A percentile compares a stretch with the other conserved stretches of the same genome.
Conservation (phyloP, 1,284 basidiomycete species). For the Abortiporus biennis region DNA sequence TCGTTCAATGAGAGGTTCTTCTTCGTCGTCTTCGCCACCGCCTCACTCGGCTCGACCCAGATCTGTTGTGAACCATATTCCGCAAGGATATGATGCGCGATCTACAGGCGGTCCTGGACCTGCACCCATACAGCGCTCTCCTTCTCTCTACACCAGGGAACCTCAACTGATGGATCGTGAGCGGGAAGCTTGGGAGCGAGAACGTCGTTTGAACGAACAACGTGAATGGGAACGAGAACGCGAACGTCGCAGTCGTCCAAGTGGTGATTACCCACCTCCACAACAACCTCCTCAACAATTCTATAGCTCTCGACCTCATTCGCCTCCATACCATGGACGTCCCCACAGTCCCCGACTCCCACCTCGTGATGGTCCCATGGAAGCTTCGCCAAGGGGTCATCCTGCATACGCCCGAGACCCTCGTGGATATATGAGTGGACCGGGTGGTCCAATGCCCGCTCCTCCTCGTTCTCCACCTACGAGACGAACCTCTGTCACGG, state of each 20-base stretch:
- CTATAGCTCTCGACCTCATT: slow-evolving; percentile 21
- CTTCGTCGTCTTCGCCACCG: slow-evolving; percentile 49
- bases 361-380: slow-evolving; percentile 31
- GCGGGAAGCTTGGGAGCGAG: slow-evolving; percentile 9
- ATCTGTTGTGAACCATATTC: slow-evolving; percentile 30
- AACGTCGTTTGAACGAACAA: slow-evolving; percentile 16
- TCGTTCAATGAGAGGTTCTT: slow-evolving; percentile 40
- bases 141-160: slow-evolving; percentile 47
- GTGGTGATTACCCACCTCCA: slow-evolving; percentile 39
- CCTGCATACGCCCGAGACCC: slow-evolving; percentile 17
- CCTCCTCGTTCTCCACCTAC: slow-evolving; percentile 16
- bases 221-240: slow-evolving; percentile 42
- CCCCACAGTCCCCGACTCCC: slow-evolving; percentile 16
- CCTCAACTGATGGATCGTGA: slow-evolving; percentile 36
- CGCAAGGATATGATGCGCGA: slow-evolving; percentile 34
- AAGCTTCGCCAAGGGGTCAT: slow-evolving; percentile 52
- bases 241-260: slow-evolving; percentile 36
- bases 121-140: slow-evolving; percentile 40
- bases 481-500: slow-evolving; percentile 16
- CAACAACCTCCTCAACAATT: slow-evolving; percentile 17
- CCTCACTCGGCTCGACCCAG: slow-evolving; percentile 35
- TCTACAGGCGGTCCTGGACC: slow-evolving; percentile 51
- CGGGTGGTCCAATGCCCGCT: slow-evolving; percentile 13
- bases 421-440: slow-evolving; percentile 9
- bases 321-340: slow-evolving; percentile 18